These are phyloP conservation scores for Drechslerella stenobrocha DNA, from an alignment of 2,329 filamentous ascomycete genomes.

Conservation along the genomic window DNA sequence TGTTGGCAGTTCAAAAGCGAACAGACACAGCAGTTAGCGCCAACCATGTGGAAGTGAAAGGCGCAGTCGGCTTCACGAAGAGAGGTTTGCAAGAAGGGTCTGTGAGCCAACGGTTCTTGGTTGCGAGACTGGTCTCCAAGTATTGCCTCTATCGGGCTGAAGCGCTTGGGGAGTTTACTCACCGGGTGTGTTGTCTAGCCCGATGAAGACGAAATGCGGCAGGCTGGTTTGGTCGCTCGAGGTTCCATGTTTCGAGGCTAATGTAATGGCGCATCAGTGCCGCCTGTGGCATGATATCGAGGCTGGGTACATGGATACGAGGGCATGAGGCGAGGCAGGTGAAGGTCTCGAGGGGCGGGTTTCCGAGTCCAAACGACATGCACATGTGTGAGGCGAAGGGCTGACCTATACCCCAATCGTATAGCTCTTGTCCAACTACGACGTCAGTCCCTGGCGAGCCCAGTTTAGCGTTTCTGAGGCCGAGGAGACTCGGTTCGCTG, in stretches of 20 bases:
- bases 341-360: no score
- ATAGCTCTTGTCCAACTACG: no score
- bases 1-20: no score
- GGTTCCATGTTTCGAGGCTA: not conserved
- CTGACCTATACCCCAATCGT: no score
- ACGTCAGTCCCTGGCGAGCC: not conserved
- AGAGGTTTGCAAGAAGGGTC: conserved; percentile 5
- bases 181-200: conserved; percentile 1
- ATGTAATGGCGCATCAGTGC: conserved; percentile 12
- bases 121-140: conserved; percentile 12
- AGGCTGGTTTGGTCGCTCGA: conserved; percentile 17
- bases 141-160: conserved; percentile 29
- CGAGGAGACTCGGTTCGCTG: not conserved
- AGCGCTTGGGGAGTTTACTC: conserved; percentile 9
- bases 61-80: conserved; percentile 8
- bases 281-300: conserved; percentile 5
- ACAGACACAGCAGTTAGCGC: not conserved
- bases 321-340: no score
- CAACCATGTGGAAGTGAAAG: not conserved
- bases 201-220: conserved; percentile 18
- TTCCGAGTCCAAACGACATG: no score
- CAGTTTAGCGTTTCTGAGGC: not conserved
- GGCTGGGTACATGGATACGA: no score
- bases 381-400: no score
- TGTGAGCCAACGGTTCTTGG: not conserved